A percentile compares a stretch with the other conserved stretches of the same genome.
Evolutionary conservation across 257 asterid species (phyloP).

Genomic region (Plantago ovata): DNA sequence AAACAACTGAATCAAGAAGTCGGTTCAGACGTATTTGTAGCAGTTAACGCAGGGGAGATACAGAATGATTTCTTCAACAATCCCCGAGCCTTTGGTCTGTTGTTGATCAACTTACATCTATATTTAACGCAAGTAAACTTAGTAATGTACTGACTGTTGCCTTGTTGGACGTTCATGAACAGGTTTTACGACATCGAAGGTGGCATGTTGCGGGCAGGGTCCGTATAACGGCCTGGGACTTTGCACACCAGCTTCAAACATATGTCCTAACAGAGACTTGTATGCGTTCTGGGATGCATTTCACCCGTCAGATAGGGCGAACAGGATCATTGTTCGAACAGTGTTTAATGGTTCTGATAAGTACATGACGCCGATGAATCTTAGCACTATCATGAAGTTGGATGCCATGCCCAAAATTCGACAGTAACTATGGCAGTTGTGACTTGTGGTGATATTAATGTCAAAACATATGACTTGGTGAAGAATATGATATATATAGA

Average conservation of each 20-base stretch:
- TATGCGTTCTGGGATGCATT: constrained; percentile 72
- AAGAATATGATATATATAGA: too few species aligned
- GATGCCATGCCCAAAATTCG: constrained; percentile 17
- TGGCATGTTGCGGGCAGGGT: constrained; percentile 74
- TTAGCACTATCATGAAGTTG: constrained; percentile 53
- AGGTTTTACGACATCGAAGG: constrained; percentile 58
- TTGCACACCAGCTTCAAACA: constrained; percentile 44
- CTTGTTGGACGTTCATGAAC: not conserved
- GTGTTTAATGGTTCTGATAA: constrained; percentile 41
- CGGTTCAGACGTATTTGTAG: constrained; percentile 52
- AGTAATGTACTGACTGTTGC: not conserved
- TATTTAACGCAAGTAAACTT: too few species aligned
- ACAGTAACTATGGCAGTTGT: too few species aligned
- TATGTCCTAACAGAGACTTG: constrained; percentile 55
- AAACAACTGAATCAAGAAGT: constrained; percentile 44
- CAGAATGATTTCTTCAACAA: constrained; percentile 63
- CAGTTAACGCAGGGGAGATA: constrained; percentile 53
- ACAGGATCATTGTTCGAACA: constrained; percentile 41
- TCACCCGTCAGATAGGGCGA: constrained; percentile 66
- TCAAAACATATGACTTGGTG: too few species aligned
- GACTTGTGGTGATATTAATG: too few species aligned
- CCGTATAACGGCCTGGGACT: constrained; percentile 56
- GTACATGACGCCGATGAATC: constrained; percentile 70
- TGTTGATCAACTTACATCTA: too few species aligned
- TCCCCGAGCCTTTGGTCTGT: constrained; percentile 62